phyloP scores from a whole-genome alignment of 441 rosid species.

The Macaranga tanarius region DNA sequence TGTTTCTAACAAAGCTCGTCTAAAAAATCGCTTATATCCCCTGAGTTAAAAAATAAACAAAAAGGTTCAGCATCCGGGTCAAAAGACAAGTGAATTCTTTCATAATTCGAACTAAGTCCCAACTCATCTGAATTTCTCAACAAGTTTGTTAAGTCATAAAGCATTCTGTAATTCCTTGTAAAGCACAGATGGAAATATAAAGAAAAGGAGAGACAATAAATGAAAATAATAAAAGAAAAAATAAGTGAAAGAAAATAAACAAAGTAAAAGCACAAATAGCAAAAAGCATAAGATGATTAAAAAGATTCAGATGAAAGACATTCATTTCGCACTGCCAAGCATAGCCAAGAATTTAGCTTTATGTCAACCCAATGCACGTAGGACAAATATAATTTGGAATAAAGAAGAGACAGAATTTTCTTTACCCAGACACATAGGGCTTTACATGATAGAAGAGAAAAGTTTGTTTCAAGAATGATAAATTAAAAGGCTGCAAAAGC shows the following conservation, averaged over 20 bases:
- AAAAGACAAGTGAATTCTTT: neutral
- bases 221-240: no score
- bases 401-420: neutral
- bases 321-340: neutral
- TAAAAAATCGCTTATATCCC: slow-evolving; percentile 59
- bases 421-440: neutral
- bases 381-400: neutral
- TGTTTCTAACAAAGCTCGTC: slow-evolving; percentile 48
- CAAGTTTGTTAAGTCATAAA: neutral
- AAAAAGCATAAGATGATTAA: neutral
- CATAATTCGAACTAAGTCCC: neutral
- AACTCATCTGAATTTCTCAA: neutral
- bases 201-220: neutral
- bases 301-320: neutral
- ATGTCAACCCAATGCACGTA: neutral
- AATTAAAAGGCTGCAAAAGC: neutral
- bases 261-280: neutral
- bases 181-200: neutral
- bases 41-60: slow-evolving; percentile 19
- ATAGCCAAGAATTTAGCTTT: neutral
- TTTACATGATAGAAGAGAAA: neutral
- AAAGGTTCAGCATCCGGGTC: neutral
- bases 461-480: neutral
- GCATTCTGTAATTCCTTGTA: neutral
- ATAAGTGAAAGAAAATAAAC: neutral